Evolutionary conservation across 1,284 basidiomycete species (phyloP).

Genomic region (Thelephora terrestris): DNA sequence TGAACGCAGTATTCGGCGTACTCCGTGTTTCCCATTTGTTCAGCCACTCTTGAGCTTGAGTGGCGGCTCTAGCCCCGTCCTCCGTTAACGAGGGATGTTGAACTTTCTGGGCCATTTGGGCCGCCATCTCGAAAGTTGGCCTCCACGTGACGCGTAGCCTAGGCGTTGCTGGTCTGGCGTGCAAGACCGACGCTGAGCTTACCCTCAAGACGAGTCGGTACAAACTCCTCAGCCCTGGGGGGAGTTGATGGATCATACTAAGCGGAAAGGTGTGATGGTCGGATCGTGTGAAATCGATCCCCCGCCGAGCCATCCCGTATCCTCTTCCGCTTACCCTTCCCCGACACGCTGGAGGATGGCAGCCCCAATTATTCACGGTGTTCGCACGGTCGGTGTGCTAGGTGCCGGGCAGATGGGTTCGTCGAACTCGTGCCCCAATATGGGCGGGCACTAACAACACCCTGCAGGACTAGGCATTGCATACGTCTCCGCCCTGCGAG

Average conservation of each 20-base stretch:
- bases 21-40: conserved; percentile 1
- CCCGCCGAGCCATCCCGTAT: too few species aligned
- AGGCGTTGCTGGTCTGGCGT: neutral
- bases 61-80: neutral
- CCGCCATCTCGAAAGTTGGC: neutral
- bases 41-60: neutral
- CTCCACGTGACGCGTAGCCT: neutral
- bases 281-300: too few species aligned
- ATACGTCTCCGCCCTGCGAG: conserved; percentile 71
- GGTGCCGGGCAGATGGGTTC: conserved; percentile 81
- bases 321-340: neutral
- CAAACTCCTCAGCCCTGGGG: neutral
- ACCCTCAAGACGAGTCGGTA: neutral
- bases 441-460: neutral
- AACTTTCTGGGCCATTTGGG: neutral
- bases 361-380: conserved; percentile 43
- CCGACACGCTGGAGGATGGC: conserved; percentile 27
- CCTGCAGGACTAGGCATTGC: conserved; percentile 68
- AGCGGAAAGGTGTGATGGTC: too few species aligned
- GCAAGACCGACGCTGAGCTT: neutral
- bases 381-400: conserved; percentile 59
- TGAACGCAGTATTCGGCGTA: neutral
- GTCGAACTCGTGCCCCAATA: conserved; percentile 3
- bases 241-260: neutral
- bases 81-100: neutral